Base-by-base conservation (phyloP, 441 rosid genomes). In the Melastoma candidum region DNA sequence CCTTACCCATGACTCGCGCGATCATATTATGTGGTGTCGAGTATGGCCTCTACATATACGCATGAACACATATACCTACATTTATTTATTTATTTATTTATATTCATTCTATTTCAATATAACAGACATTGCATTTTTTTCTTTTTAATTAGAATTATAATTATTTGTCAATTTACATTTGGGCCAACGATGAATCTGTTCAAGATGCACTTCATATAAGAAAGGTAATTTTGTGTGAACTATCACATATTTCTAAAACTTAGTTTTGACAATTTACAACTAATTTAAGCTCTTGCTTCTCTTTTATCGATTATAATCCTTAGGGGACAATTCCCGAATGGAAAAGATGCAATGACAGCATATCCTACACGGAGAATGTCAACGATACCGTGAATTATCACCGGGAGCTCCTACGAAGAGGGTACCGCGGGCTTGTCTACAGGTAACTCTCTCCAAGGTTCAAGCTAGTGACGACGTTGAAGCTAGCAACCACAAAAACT, bases 171-270 rank as follows among this genome's bases (percentile, higher is more conserved):
- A 58, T 67, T 4, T 58, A 68, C 60, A 54, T 68, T 13, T 68
- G 68, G 68, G 72, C 72, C 12, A 68, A 63, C 22, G 61, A 68
- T 13, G 60, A 36, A 58, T 0, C 7, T 0, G 64, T 68, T 11
- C 68, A 68, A 26, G 26, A 44, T 12, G 72, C 64, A 44, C 64
- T 68, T 58, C 52, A 46, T 8, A 2, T 68, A 25, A 53, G 51
- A 41, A 55, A 58, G 43, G 68, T 63, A 63, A 12, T 63, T 53
- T 14, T 5, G 1, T 52, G 12, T 1, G 2, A 6, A 24, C 36
- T 43, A 5, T 0, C 10, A 55, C 14, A 22, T 14, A 2, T 11
- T 26, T 26, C 29, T 0, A 5, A 3, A 49, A 11, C 22, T 1
- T 26, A 1, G 12, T 11, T 26, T 17, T 2, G 1, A 4, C 17